Percentiles rank a stretch among this genome's conserved stretches.
phyloP scores from a whole-genome alignment of 2,329 filamentous ascomycete genomes.

The Aspergillus novoparasiticus region DNA sequence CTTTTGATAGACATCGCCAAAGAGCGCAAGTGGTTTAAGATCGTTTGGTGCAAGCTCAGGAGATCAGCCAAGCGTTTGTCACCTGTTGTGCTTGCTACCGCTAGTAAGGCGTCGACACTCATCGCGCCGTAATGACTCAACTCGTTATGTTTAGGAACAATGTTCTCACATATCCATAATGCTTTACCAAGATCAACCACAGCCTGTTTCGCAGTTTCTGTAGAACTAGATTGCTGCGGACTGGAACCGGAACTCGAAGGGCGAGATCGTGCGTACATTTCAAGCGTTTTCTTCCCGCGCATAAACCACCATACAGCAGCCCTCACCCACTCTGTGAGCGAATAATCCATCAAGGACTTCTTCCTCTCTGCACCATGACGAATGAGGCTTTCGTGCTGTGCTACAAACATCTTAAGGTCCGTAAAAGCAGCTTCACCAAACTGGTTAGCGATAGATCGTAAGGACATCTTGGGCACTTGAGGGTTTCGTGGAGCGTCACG shows the following conservation, averaged over 20 bases:
- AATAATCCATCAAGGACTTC: slow-evolving; percentile 65
- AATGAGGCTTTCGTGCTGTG: slow-evolving; percentile 75
- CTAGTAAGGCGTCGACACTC: slow-evolving; percentile 43
- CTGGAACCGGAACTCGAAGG: slow-evolving; percentile 57
- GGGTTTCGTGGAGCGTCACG: slow-evolving; percentile 22
- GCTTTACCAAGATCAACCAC: slow-evolving; percentile 84
- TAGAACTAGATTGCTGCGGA: slow-evolving; percentile 42
- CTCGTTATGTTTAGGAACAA: slow-evolving; percentile 44
- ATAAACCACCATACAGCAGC: slow-evolving; percentile 89
- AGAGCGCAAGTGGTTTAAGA: slow-evolving; percentile 70
- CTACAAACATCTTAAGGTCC: slow-evolving; percentile 70
- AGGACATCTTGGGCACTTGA: slow-evolving; percentile 35
- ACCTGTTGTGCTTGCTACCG: slow-evolving; percentile 47
- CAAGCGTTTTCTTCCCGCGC: slow-evolving; percentile 74
- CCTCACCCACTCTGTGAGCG: slow-evolving; percentile 69
- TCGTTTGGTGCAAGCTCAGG: slow-evolving; percentile 54
- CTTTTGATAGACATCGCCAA: slow-evolving; percentile 80
- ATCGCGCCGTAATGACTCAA: slow-evolving; percentile 42
- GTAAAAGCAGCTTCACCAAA: slow-evolving; percentile 67
- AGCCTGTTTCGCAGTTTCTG: slow-evolving; percentile 66
- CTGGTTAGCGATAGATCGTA: slow-evolving; percentile 43
- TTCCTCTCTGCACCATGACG: slow-evolving; percentile 74
- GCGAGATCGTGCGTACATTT: slow-evolving; percentile 68
- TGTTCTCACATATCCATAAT: slow-evolving; percentile 70
- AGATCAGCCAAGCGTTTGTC: slow-evolving; percentile 50